These are phyloP conservation scores for Phytophthora fragariaefolia DNA, from an alignment of 352 stramenopile genomes.

Conservation along the genomic window DNA sequence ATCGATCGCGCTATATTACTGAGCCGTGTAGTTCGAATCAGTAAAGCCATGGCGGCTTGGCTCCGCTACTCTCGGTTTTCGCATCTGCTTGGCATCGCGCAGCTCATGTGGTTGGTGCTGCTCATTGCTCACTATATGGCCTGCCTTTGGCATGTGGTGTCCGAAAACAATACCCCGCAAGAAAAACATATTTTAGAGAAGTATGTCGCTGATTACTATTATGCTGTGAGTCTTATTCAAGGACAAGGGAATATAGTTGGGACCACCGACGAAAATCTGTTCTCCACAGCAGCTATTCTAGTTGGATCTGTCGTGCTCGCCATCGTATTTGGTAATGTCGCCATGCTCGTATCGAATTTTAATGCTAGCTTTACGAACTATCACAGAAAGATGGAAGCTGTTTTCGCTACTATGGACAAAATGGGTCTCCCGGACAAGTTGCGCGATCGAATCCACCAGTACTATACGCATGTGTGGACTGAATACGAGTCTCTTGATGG, in stretches of 20 bases:
- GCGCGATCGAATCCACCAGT: background rate
- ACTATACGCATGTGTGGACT: background rate
- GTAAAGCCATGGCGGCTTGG: slow-evolving; percentile 22
- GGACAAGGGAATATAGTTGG: slow-evolving; percentile 31
- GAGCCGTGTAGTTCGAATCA: slow-evolving; percentile 17
- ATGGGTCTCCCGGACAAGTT: background rate
- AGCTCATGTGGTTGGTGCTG: slow-evolving; percentile 42
- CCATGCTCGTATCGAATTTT: background rate
- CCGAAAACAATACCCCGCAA: background rate
- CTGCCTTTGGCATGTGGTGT: slow-evolving; percentile 44
- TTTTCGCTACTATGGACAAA: background rate
- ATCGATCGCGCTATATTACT: slow-evolving; percentile 28
- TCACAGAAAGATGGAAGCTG: background rate
- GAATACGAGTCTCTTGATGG: background rate
- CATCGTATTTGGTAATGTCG: background rate
- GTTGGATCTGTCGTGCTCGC: background rate
- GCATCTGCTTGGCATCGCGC: slow-evolving; percentile 36
- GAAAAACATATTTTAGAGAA: background rate
- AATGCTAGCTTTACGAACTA: background rate
- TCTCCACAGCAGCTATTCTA: background rate
- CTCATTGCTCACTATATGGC: slow-evolving; percentile 50
- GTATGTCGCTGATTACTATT: slow-evolving; percentile 47
- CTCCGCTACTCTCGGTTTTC: slow-evolving; percentile 37
- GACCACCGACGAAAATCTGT: background rate
- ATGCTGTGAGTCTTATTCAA: slow-evolving; percentile 33